phyloP scores from a whole-genome alignment of 305 asterid species.

The Fraxinus greggii region DNA sequence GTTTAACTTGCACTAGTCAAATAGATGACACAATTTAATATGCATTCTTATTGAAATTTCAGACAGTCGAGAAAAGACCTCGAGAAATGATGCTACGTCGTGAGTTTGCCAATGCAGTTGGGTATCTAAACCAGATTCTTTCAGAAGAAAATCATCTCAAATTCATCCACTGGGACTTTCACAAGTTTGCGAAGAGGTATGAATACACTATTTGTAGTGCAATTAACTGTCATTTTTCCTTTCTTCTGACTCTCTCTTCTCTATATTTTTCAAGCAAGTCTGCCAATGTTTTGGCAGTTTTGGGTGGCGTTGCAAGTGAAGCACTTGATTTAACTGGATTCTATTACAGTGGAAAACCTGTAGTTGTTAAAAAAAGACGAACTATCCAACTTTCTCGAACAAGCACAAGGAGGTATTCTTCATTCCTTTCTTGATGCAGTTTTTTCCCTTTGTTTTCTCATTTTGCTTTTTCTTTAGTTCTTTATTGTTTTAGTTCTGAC shows the following conservation, averaged over 20 bases:
- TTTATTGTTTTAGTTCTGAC: not conserved
- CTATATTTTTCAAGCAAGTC: slow-evolving; percentile 72
- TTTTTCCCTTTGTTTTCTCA: not conserved
- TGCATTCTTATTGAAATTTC: slow-evolving; percentile 23
- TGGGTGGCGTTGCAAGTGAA: slow-evolving; percentile 94
- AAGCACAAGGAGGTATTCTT: slow-evolving; percentile 69
- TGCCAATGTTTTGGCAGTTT: slow-evolving; percentile 95
- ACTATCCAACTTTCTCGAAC: slow-evolving; percentile 66
- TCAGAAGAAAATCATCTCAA: slow-evolving; percentile 75
- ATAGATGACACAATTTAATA: not conserved
- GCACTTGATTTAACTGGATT: slow-evolving; percentile 95
- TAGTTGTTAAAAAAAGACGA: slow-evolving; percentile 56
- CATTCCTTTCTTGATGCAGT: slow-evolving; percentile 5
- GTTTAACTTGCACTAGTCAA: not conserved
- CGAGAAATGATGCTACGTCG: slow-evolving; percentile 99
- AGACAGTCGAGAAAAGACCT: slow-evolving; percentile 99
- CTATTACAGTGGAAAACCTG: slow-evolving; percentile 81
- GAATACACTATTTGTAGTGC: slow-evolving; percentile 16
- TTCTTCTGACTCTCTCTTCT: slow-evolving; percentile 32
- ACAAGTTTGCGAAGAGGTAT: slow-evolving; percentile 96
- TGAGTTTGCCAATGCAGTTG: slow-evolving; percentile 92
- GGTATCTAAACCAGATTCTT: slow-evolving; percentile 89
- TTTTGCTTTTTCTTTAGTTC: not conserved
- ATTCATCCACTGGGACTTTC: slow-evolving; percentile 98
- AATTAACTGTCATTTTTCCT: slow-evolving; percentile 19